A percentile compares a stretch with the other conserved stretches of the same genome.
Conservation (phyloP, 2,329 filamentous ascomycete species). For the Trichoderma sp. region DNA sequence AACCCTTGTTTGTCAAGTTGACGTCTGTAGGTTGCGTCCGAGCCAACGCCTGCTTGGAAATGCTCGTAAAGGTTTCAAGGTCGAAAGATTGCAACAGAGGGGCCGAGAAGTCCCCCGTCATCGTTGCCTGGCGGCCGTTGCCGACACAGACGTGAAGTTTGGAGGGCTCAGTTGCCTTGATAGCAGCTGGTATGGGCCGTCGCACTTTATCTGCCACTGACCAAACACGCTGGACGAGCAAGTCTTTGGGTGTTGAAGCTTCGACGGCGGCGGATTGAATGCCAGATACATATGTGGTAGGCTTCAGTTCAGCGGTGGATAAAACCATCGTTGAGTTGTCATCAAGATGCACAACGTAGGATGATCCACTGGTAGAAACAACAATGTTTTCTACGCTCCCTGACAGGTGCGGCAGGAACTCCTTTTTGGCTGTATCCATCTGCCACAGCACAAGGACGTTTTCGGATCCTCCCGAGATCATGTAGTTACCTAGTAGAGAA, state of each 20-base stretch:
- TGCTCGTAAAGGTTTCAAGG: conserved; percentile 70
- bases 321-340: conserved; percentile 91
- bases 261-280: conserved; percentile 65
- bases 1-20: conserved; percentile 69
- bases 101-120: conserved; percentile 50
- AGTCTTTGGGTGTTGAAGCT: conserved; percentile 48
- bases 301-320: conserved; percentile 83
- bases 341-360: conserved; percentile 79
- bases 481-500: conserved; percentile 67
- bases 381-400: conserved; percentile 81
- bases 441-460: conserved; percentile 92
- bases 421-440: conserved; percentile 76
- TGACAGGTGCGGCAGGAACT: conserved; percentile 86
- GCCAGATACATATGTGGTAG: conserved; percentile 78
- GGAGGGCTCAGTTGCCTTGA: conserved; percentile 61
- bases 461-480: conserved; percentile 90
- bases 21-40: conserved; percentile 82
- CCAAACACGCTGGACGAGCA: conserved; percentile 52
- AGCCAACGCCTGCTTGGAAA: conserved; percentile 83
- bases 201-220: conserved; percentile 42
- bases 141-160: conserved; percentile 67
- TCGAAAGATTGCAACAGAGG: conserved; percentile 80
- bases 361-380: conserved; percentile 73
- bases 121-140: conserved; percentile 54
- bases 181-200: conserved; percentile 54